These are phyloP conservation scores for Drechslerella coelobrocha DNA, from an alignment of 2,329 filamentous ascomycete species.

Conservation along the genomic window DNA sequence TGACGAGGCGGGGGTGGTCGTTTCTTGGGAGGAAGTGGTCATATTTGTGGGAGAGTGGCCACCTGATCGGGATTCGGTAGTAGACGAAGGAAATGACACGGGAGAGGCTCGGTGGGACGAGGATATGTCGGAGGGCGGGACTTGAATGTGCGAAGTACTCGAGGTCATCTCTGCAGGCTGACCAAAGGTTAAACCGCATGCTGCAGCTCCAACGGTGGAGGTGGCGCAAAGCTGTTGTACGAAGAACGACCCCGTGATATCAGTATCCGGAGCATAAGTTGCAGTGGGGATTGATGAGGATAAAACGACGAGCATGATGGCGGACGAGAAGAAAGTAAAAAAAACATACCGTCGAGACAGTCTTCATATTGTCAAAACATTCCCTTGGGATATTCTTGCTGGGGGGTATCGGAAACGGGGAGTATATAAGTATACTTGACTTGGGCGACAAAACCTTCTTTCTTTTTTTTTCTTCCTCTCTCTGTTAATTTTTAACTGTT, in stretches of 20 bases:
- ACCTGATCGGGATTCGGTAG: constrained; percentile 41
- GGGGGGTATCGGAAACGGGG: constrained; percentile 33
- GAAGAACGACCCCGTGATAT: constrained; percentile 38
- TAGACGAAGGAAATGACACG: constrained; percentile 45
- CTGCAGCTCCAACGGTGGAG: constrained; percentile 55
- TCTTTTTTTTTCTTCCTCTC: no score
- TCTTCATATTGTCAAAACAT: constrained; percentile 54
- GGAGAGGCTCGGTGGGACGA: constrained; percentile 46
- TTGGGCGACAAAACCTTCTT: constrained; percentile 20
- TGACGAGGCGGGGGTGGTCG: constrained; percentile 44
- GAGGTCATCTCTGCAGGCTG: constrained; percentile 51
- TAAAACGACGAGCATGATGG: constrained; percentile 43
- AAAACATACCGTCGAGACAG: constrained; percentile 54
- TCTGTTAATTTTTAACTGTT: no score
- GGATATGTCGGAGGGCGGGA: constrained; percentile 34
- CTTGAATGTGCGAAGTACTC: constrained; percentile 42
- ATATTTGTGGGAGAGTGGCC: constrained; percentile 46
- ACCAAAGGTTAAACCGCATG: constrained; percentile 55
- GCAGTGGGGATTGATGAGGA: constrained; percentile 32
- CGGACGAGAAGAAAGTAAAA: constrained; percentile 1
- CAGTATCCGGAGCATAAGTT: constrained; percentile 35
- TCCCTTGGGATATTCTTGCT: constrained; percentile 40
- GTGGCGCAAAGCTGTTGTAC: constrained; percentile 55
- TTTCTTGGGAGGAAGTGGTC: constrained; percentile 50
- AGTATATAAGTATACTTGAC: constrained; percentile 39